These are phyloP conservation scores for Spiraea crenata DNA, from an alignment of 331 rosid species.

Conservation along the genomic window DNA sequence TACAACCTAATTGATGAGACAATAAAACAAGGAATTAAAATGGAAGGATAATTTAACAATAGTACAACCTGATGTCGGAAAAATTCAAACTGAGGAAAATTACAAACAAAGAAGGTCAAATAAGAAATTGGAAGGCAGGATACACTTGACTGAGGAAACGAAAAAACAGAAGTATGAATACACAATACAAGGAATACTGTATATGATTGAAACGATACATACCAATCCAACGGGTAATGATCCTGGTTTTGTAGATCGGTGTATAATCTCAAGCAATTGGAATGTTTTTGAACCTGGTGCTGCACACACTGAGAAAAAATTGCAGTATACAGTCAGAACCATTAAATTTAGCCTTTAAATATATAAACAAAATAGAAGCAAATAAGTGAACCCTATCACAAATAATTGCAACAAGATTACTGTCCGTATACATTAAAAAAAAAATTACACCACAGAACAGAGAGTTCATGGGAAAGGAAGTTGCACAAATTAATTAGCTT, in stretches of 20 bases:
- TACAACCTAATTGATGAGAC: slow-evolving; percentile 57
- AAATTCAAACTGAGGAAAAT: slow-evolving; percentile 11
- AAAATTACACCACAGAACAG: not conserved
- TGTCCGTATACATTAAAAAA: not conserved
- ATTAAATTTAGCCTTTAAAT: not conserved
- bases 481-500: not conserved
- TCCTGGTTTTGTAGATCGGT: slow-evolving; percentile 70
- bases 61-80: not conserved
- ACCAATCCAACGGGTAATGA: slow-evolving; percentile 87
- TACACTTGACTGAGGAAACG: slow-evolving; percentile 4
- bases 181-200: not conserved
- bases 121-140: slow-evolving; percentile 17
- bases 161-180: slow-evolving; percentile 9
- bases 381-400: not conserved
- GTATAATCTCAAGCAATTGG: slow-evolving; percentile 91
- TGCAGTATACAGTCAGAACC: slow-evolving; percentile 20
- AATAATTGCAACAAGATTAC: not conserved
- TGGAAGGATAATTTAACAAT: not conserved
- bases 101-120: slow-evolving; percentile 18
- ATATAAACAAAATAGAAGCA: not conserved
- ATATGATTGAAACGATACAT: slow-evolving; percentile 22
- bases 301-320: slow-evolving; percentile 81
- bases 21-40: slow-evolving; percentile 17
- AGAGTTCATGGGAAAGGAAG: not conserved
- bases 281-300: slow-evolving; percentile 99